Evolutionary conservation across 225 moss, liverwort and hornwort species (phyloP).

Genomic region (Bryoerythrophyllum caledonicum): DNA sequence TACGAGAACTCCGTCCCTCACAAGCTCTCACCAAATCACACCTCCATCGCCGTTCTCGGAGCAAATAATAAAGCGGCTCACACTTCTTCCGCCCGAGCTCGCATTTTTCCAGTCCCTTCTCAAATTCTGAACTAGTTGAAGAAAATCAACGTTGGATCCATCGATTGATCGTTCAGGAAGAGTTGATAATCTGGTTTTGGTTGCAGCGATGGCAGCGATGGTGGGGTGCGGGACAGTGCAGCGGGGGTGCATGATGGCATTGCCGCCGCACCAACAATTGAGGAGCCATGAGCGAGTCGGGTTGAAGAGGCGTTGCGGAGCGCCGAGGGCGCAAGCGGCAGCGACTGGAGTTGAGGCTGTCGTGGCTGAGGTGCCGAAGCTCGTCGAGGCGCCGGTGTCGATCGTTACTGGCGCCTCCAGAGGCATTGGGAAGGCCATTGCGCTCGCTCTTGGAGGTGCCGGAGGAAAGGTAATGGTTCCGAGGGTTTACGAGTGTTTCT

Average conservation of each 20-base stretch:
- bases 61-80: background rate
- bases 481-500: slow-evolving; percentile 26
- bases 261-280: background rate
- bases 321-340: slow-evolving; percentile 23
- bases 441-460: slow-evolving; percentile 80
- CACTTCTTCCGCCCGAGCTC: background rate
- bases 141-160: background rate
- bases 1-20: background rate
- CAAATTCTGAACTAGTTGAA: background rate
- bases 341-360: slow-evolving; percentile 43
- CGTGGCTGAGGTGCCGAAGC: slow-evolving; percentile 43
- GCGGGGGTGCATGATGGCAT: background rate
- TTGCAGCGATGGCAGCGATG: background rate
- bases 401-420: slow-evolving; percentile 84
- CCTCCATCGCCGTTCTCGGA: background rate
- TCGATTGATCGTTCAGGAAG: background rate
- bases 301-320: no score
- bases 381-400: slow-evolving; percentile 75
- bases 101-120: background rate
- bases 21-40: background rate
- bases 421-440: slow-evolving; percentile 87
- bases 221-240: background rate
- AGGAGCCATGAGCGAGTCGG: background rate
- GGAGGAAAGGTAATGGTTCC: slow-evolving; percentile 57
- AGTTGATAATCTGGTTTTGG: background rate